Evolutionary conservation across 2,329 filamentous ascomycete species (phyloP), one percentile per base, ranked within the genome.

Genomic region (Chaetomium sp.): DNA sequence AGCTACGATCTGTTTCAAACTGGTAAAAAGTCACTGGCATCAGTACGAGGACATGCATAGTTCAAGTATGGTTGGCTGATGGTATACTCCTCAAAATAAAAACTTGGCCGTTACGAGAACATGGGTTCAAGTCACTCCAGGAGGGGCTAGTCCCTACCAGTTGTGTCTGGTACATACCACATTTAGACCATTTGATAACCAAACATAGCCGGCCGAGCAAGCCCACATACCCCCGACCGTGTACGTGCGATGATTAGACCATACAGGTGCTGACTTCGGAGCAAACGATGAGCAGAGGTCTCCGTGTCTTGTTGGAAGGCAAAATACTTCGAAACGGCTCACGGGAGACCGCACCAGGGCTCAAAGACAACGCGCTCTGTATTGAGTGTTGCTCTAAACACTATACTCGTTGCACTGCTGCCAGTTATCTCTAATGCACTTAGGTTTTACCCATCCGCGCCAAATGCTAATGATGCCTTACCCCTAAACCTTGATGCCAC

Each of bases 391-490:
- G 31, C 45, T 31, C 49, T n/a, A 19, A 19, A 54, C 23, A 53
- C 13, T 47, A 33, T 60, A 38, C 47, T 60, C 19, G 23, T 21
- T 54, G 13, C 35, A 55, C 13, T 1, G 33, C 47, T 61, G 47
- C 19, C 8, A 55, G 59, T 50, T 61, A 61, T 61, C 59, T 61
- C 49, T 54, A 35, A 54, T 54, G 33, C 33, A 19, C 9, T 25
- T 33, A 27, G 25, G 33, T 61, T 35, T 61, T 33, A 57, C 49
- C 49, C 33, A 35, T 19, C 49, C 47, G 6, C 47, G 57, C 31
- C 58, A 21, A 33, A 59, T 25, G n/a, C 12, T 8, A 7, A 60
- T 60, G 31, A 60, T 60, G 31, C 31, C 29, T 9, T n/a, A 7
- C 16, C 27, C 23, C 47, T 31, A 29, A 42, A 60, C 31, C 10